Conservation (phyloP, 2,329 filamentous ascomycete genomes). For the Colletotrichum acutatum region DNA sequence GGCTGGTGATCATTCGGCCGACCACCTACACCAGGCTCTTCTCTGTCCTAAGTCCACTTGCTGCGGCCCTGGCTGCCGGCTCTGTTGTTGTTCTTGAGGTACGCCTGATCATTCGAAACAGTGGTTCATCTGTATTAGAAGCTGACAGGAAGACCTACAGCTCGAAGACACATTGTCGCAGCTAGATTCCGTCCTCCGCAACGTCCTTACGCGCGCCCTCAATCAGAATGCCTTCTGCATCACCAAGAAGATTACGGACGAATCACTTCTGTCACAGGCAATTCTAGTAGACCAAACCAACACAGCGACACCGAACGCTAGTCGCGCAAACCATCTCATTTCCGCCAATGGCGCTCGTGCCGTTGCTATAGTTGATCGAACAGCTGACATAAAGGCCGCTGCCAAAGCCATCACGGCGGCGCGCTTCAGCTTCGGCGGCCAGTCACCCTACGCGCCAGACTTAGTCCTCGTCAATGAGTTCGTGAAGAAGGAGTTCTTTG, state of each 20-base stretch:
- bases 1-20: slow-evolving; percentile 42
- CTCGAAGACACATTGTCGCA: slow-evolving; percentile 27
- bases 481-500: slow-evolving; percentile 63
- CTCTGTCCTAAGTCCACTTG: slow-evolving; percentile 39
- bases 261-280: slow-evolving; percentile 11
- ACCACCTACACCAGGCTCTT: slow-evolving; percentile 40
- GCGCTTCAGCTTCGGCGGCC: slow-evolving; percentile 64
- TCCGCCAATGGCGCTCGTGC: slow-evolving; percentile 41
- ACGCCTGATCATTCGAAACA: slow-evolving; percentile 34
- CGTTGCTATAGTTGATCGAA: slow-evolving; percentile 70
- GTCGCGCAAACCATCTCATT: slow-evolving; percentile 35
- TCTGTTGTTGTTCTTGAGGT: slow-evolving; percentile 44
- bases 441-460: slow-evolving; percentile 71
- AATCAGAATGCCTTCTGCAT: slow-evolving; percentile 29
- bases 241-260: slow-evolving; percentile 23
- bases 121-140: background rate
- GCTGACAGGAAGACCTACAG: slow-evolving; percentile 1
- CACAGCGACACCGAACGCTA: background rate
- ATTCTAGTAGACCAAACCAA: slow-evolving; percentile 28
- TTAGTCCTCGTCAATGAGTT: slow-evolving; percentile 74
- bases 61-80: slow-evolving; percentile 43
- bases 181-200: slow-evolving; percentile 24
- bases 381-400: slow-evolving; percentile 63
- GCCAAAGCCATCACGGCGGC: slow-evolving; percentile 64
- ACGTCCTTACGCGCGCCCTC: slow-evolving; percentile 16